These are phyloP conservation scores for Paragyromitra xinjiangensis DNA, from an alignment of 495 filamentous ascomycete species.

Conservation along the genomic window DNA sequence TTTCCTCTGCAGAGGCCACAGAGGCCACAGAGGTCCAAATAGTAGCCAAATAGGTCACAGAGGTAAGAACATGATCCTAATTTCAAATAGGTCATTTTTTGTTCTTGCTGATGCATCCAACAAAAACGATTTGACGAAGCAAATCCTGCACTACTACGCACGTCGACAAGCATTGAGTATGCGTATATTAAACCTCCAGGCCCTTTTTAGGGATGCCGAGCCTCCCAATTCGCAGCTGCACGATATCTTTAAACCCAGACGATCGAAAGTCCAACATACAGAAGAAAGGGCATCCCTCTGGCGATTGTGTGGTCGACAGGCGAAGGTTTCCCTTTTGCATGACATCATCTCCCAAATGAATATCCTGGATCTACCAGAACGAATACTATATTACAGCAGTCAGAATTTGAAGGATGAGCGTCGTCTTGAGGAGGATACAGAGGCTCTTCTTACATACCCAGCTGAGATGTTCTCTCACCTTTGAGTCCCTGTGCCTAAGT, in stretches of 20 bases:
- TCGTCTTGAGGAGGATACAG: too few relatives aligned
- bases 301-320: not conserved
- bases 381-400: slow-evolving; percentile 6
- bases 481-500: too few relatives aligned
- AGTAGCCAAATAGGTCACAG: too few relatives aligned
- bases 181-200: not conserved
- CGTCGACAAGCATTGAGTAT: not conserved
- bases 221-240: not conserved
- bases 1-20: too few relatives aligned
- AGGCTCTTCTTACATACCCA: too few relatives aligned
- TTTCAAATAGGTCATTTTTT: too few relatives aligned
- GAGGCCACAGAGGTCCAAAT: too few relatives aligned
- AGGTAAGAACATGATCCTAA: too few relatives aligned
- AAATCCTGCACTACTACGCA: slow-evolving; percentile 2
- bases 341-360: not conserved
- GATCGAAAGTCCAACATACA: not conserved
- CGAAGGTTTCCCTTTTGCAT: not conserved
- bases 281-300: slow-evolving; percentile 4
- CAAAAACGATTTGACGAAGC: not conserved
- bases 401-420: not conserved
- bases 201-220: not conserved
- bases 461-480: too few relatives aligned
- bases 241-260: not conserved
- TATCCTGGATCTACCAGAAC: not conserved
- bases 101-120: too few relatives aligned